These are phyloP conservation scores for Daphne laureola DNA, from an alignment of 441 rosid species.

Conservation along the genomic window DNA sequence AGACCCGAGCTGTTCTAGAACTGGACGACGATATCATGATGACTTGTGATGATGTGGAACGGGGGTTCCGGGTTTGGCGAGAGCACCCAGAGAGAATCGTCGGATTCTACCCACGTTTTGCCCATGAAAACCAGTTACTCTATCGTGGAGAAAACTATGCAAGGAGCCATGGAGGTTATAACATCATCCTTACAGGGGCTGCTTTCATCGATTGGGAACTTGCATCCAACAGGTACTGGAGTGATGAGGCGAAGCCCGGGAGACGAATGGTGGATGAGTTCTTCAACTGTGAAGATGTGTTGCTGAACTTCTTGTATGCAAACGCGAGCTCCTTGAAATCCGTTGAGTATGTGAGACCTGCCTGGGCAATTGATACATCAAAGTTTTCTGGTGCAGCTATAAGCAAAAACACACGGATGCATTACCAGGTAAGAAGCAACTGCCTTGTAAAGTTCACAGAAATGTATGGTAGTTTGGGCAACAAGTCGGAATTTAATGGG, in stretches of 20 bases:
- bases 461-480: conserved; percentile 56
- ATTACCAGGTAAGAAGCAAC: conserved; percentile 55
- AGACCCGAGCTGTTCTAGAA: conserved; percentile 69
- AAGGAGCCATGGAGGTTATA: conserved; percentile 55
- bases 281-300: conserved; percentile 79
- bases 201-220: conserved; percentile 55
- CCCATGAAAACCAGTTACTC: conserved; percentile 40
- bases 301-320: conserved; percentile 64
- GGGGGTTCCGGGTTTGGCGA: conserved; percentile 79
- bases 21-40: conserved; percentile 92
- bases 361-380: conserved; percentile 74
- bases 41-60: conserved; percentile 67
- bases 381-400: conserved; percentile 71
- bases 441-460: conserved; percentile 53
- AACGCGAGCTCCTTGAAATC: conserved; percentile 45
- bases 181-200: conserved; percentile 86
- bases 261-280: conserved; percentile 50
- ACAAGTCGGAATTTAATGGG: conserved; percentile 46
- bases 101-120: conserved; percentile 73
- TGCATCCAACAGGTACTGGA: conserved; percentile 56
- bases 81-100: conserved; percentile 65
- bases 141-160: conserved; percentile 72
- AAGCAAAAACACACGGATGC: conserved; percentile 59
- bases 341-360: conserved; percentile 77
- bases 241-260: conserved; percentile 46